phyloP scores from a whole-genome alignment of 441 rosid genomes.

The Erysimum pusillum region DNA sequence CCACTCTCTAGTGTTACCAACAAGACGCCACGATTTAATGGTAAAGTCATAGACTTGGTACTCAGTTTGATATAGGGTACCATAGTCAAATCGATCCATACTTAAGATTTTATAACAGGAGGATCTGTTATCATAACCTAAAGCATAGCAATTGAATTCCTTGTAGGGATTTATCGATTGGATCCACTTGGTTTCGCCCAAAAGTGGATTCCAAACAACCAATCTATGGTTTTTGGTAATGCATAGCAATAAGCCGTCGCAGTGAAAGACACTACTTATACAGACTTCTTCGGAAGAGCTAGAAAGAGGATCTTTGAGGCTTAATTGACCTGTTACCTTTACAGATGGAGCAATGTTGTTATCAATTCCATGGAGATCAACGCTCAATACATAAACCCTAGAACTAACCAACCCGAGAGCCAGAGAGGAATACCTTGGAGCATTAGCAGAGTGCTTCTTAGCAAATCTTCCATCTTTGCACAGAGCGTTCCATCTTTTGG shows the following conservation, averaged over 20 bases:
- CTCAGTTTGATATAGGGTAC: background rate
- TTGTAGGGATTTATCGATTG: background rate
- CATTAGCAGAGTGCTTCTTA: background rate
- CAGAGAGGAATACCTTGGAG: conserved; percentile 3
- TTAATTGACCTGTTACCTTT: background rate
- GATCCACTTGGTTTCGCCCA: conserved; percentile 22
- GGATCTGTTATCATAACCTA: conserved; percentile 8
- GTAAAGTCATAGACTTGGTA: conserved; percentile 26
- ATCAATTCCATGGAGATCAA: background rate
- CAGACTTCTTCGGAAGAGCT: background rate
- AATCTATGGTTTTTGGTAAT: background rate
- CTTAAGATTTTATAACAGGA: conserved; percentile 25
- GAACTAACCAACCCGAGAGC: background rate
- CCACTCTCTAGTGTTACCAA: conserved; percentile 6
- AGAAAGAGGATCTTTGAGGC: conserved; percentile 18
- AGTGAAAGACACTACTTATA: conserved; percentile 6
- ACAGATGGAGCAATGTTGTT: background rate
- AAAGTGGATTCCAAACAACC: conserved; percentile 15
- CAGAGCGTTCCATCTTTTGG: background rate
- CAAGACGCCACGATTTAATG: conserved; percentile 13
- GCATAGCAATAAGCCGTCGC: conserved; percentile 28
- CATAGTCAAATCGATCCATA: background rate
- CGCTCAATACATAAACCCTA: background rate
- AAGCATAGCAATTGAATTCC: background rate
- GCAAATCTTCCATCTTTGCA: background rate